Conservation (phyloP, 345 rosid species). For the Eucalyptus tenuipes region DNA sequence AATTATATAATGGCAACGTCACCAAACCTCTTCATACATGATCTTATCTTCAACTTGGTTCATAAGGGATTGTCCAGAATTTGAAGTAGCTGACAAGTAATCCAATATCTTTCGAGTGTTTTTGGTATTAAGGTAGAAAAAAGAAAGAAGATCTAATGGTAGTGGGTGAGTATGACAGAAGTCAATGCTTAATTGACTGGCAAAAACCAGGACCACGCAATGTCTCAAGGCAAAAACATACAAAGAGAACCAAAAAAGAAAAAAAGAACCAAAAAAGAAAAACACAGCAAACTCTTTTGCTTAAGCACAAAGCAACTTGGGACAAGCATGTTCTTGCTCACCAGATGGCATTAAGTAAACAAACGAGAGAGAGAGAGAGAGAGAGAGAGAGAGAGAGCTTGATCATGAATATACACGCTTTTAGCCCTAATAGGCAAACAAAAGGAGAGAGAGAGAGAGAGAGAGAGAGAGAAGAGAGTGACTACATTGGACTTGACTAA, state of each 20-base stretch:
- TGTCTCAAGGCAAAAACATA: not conserved
- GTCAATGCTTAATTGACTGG: not conserved
- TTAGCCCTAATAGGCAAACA: not conserved
- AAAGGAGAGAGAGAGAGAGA: not conserved
- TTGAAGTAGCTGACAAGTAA: not conserved
- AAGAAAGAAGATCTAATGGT: not conserved
- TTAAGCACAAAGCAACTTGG: not conserved
- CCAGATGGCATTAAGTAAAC: not conserved
- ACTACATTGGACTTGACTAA: not conserved
- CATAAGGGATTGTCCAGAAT: not conserved
- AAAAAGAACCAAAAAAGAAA: too few relatives aligned
- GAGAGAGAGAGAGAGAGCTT: not conserved
- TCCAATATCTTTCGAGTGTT: not conserved
- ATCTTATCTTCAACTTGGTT: not conserved
- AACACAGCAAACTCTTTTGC: not conserved
- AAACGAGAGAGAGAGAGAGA: not conserved
- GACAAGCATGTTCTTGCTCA: not conserved
- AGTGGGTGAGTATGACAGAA: not conserved
- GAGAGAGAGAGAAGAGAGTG: not conserved
- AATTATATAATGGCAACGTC: not conserved
- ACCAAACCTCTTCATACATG: not conserved
- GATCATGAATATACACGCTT: not conserved
- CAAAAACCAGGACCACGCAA: not conserved
- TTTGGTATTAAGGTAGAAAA: not conserved
- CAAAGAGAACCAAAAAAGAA: not conserved